phyloP scores from a whole-genome alignment of 1,284 basidiomycete genomes.

The Athelia sp. region DNA sequence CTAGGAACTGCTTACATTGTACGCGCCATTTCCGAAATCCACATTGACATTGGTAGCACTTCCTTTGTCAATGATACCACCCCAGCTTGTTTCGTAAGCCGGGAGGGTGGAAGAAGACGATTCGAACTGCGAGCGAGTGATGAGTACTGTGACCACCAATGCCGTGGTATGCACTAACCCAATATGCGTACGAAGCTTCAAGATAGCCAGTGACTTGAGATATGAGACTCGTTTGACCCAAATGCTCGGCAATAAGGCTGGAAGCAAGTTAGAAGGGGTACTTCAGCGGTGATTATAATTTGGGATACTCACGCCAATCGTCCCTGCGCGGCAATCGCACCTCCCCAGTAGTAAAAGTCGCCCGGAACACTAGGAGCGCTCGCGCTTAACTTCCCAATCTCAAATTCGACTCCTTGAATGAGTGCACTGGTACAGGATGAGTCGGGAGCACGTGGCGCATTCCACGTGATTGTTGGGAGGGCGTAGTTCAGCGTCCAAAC shows the following conservation, averaged over 20 bases:
- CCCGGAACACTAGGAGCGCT: slow-evolving; percentile 17
- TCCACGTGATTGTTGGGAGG: slow-evolving; percentile 26
- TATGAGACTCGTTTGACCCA: slow-evolving; percentile 25
- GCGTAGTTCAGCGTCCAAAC: slow-evolving; percentile 24
- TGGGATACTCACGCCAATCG: slow-evolving; percentile 21
- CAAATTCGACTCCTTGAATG: slow-evolving; percentile 27
- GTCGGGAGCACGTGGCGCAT: slow-evolving; percentile 25
- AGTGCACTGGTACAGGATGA: slow-evolving; percentile 22
- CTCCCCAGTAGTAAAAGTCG: slow-evolving; percentile 30
- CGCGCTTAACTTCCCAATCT: slow-evolving; percentile 21
- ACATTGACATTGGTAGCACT: slow-evolving; percentile 24
- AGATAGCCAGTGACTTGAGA: slow-evolving; percentile 20
- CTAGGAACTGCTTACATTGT: slow-evolving; percentile 31
- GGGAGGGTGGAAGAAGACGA: slow-evolving; percentile 18
- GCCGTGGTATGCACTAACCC: slow-evolving; percentile 10
- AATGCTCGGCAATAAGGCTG: slow-evolving; percentile 27
- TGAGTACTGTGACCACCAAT: background rate
- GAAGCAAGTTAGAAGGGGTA: background rate
- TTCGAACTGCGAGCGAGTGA: slow-evolving; percentile 15
- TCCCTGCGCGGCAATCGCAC: slow-evolving; percentile 20
- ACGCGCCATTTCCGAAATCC: slow-evolving; percentile 30
- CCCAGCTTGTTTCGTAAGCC: slow-evolving; percentile 30
- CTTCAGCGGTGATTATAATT: too few species aligned
- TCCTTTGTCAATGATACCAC: slow-evolving; percentile 26
- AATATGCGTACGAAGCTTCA: slow-evolving; percentile 15